These are phyloP conservation scores for Kwoniella dejecticola DNA, from an alignment of 768 basidiomycete species.

Conservation along the genomic window DNA sequence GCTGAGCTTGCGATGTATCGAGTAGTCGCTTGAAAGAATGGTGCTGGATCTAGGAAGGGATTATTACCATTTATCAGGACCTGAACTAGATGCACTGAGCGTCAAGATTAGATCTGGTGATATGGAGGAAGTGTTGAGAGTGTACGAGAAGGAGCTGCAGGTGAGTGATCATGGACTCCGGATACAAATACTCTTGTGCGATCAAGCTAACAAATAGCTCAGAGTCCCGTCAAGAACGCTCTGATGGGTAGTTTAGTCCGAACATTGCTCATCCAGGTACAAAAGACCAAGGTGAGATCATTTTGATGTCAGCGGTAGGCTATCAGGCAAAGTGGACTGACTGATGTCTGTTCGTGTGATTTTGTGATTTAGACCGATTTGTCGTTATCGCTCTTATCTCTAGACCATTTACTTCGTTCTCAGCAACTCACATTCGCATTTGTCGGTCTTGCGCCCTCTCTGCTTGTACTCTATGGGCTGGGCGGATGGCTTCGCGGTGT, in stretches of 20 bases:
- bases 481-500: constrained; percentile 63
- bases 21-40: constrained; percentile 89
- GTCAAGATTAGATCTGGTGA: constrained; percentile 74
- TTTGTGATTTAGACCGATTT: constrained; percentile 71
- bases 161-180: constrained; percentile 51
- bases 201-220: constrained; percentile 9
- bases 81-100: constrained; percentile 69
- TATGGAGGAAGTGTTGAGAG: constrained; percentile 77
- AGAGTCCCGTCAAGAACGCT: constrained; percentile 75
- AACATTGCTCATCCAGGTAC: constrained; percentile 85
- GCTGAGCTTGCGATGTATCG: background rate
- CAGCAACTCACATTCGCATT: constrained; percentile 96
- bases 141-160: constrained; percentile 91
- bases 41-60: constrained; percentile 80
- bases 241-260: constrained; percentile 78
- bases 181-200: background rate
- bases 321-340: too few relatives aligned
- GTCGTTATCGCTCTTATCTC: constrained; percentile 82
- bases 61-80: constrained; percentile 66
- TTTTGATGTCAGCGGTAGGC: too few relatives aligned
- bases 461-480: constrained; percentile 73
- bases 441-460: constrained; percentile 88
- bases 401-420: constrained; percentile 89
- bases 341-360: too few relatives aligned
- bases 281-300: constrained; percentile 92